These are phyloP conservation scores for Cryptococcus wingfieldii DNA, from an alignment of 1,284 basidiomycete species.

Conservation along the genomic window DNA sequence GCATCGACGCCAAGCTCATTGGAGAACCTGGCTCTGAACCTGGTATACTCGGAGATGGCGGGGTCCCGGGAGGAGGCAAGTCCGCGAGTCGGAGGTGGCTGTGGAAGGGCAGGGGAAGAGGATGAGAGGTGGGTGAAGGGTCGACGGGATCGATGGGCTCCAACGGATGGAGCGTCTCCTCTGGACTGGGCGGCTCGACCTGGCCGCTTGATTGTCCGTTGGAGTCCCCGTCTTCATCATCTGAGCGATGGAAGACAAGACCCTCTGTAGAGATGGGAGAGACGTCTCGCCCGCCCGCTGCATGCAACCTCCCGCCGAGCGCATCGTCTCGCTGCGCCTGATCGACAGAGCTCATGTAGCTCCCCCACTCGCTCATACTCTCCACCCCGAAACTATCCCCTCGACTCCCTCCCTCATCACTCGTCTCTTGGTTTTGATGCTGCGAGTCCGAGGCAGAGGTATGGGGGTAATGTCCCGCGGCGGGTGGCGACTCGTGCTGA, in stretches of 20 bases:
- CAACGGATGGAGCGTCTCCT: conserved; percentile 15
- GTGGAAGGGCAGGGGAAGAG: neutral
- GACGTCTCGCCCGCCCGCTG: too few species aligned
- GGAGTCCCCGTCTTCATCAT: neutral
- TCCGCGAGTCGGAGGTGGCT: neutral
- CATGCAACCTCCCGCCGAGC: neutral
- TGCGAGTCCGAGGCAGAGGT: neutral
- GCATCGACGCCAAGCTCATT: conserved; percentile 21
- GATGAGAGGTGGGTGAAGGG: neutral
- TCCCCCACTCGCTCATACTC: conserved; percentile 14
- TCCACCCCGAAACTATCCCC: conserved; percentile 12
- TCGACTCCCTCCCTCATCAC: neutral
- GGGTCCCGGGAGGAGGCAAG: neutral
- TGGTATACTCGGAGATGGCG: conserved; percentile 5
- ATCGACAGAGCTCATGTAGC: neutral
- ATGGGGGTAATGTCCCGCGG: neutral
- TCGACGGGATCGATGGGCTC: neutral
- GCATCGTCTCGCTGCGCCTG: neutral
- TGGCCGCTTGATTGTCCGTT: neutral
- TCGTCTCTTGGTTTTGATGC: neutral
- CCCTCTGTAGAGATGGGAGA: too few species aligned
- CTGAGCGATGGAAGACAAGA: too few species aligned
- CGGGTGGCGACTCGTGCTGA: conserved; percentile 16
- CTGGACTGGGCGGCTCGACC: conserved; percentile 13
- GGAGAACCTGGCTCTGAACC: conserved; percentile 32